phyloP scores from a whole-genome alignment of 1,284 basidiomycete genomes.

The Rhodotorula sp. region DNA sequence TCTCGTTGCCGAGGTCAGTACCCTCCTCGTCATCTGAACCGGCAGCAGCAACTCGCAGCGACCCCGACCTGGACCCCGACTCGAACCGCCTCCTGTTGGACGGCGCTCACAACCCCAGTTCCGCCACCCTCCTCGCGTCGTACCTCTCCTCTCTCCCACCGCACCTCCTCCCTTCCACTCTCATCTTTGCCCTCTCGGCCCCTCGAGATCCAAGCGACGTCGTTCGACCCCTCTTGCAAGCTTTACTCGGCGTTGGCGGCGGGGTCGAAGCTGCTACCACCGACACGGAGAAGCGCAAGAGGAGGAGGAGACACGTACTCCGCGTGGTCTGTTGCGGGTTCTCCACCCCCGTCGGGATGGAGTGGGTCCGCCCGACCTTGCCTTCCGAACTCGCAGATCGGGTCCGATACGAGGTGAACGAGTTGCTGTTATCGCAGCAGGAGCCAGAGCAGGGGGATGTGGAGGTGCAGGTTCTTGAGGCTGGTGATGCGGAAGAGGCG shows the following conservation, averaged over 20 bases:
- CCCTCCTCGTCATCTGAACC: not conserved
- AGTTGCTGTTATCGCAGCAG: conserved; percentile 5
- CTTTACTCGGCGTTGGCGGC: not conserved
- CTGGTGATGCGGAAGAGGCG: conserved; percentile 29
- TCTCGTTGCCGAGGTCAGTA: conserved; percentile 50
- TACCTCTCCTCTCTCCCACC: conserved; percentile 62
- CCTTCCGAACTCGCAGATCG: conserved; percentile 53
- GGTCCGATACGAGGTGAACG: not conserved
- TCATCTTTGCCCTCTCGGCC: conserved; percentile 36
- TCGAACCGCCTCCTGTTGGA: conserved; percentile 61
- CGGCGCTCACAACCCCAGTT: conserved; percentile 93
- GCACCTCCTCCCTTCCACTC: conserved; percentile 32
- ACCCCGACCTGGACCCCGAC: not conserved
- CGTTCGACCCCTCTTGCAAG: conserved; percentile 71
- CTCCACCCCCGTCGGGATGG: conserved; percentile 78
- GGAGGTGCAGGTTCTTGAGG: conserved; percentile 47
- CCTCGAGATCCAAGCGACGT: conserved; percentile 56
- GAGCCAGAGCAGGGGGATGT: conserved; percentile 48
- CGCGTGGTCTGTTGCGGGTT: conserved; percentile 46
- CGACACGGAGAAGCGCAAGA: conserved; percentile 44
- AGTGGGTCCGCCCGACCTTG: conserved; percentile 73
- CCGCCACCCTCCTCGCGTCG: conserved; percentile 64
- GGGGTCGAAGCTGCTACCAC: too few species aligned
- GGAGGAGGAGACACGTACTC: conserved; percentile 60
- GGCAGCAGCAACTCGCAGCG: not conserved